Conservation (phyloP, 805 yeast species). For the Candida ovalis region DNA sequence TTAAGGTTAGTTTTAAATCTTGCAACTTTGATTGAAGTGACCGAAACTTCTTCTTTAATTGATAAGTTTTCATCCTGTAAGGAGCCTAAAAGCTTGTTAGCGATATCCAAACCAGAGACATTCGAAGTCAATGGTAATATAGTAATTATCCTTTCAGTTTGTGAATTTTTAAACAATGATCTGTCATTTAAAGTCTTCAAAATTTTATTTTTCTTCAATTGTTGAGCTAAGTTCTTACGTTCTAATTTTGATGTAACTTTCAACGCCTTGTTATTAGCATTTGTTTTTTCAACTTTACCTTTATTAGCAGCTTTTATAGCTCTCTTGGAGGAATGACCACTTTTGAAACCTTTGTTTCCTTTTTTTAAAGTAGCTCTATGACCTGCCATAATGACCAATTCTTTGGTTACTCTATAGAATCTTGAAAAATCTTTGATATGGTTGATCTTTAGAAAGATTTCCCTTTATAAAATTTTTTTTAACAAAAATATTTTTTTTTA, state of each 20-base stretch:
- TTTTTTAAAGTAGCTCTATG: conserved; percentile 84
- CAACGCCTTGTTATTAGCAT: conserved; percentile 33
- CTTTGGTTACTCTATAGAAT: not conserved
- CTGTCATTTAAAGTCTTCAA: conserved; percentile 53
- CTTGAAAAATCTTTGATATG: not conserved
- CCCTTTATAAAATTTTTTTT: not conserved
- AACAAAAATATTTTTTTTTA: too few relatives aligned
- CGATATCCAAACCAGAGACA: conserved; percentile 51
- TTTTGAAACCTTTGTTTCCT: conserved; percentile 85
- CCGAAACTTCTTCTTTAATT: conserved; percentile 40
- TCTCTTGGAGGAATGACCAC: conserved; percentile 88
- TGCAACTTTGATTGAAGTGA: conserved; percentile 47
- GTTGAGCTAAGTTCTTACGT: conserved; percentile 76
- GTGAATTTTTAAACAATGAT: conserved; percentile 60
- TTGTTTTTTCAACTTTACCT: conserved; percentile 81
- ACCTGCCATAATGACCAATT: conserved; percentile 49
- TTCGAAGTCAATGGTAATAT: conserved; percentile 77
- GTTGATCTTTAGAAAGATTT: not conserved
- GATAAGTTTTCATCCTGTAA: conserved; percentile 32
- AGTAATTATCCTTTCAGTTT: conserved; percentile 81
- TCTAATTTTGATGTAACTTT: conserved; percentile 47
- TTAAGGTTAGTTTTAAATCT: conserved; percentile 76
- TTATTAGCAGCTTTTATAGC: conserved; percentile 73
- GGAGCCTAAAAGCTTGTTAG: conserved; percentile 45
- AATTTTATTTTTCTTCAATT: conserved; percentile 70